A percentile compares a stretch with the other conserved stretches of the same genome.
phyloP scores from a whole-genome alignment of 23 red algal species.

The Chondrus crispus region DNA sequence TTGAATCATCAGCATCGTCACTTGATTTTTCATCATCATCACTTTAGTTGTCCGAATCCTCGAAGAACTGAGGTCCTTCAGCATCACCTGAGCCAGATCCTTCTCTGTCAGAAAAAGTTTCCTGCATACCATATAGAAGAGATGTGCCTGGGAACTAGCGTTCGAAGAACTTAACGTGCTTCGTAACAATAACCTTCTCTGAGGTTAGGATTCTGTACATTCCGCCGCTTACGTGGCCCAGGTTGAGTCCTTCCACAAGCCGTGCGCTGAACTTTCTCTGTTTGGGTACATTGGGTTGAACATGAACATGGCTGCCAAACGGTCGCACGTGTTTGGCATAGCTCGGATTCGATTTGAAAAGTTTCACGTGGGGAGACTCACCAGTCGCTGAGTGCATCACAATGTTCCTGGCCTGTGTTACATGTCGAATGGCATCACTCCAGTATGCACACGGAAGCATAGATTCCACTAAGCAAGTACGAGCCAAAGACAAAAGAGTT shows the following conservation, averaged over 20 bases:
- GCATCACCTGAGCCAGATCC: neutral
- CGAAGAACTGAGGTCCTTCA: neutral
- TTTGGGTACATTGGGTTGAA: neutral
- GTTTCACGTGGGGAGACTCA: neutral
- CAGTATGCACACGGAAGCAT: neutral
- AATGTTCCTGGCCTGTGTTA: neutral
- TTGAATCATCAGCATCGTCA: too few species aligned
- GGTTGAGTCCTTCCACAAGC: neutral
- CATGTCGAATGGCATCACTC: neutral
- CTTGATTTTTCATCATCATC: neutral
- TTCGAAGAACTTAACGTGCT: constrained; percentile 33
- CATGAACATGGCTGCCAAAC: constrained; percentile 35
- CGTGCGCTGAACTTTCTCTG: neutral
- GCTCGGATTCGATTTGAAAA: neutral
- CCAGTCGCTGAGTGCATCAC: neutral
- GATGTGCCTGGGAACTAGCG: neutral
- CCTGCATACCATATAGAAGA: neutral
- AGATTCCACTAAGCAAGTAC: neutral
- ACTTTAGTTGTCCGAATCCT: neutral
- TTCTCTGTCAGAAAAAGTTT: too few species aligned
- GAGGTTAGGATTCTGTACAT: constrained; percentile 11
- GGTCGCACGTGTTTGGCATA: neutral
- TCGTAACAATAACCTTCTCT: neutral
- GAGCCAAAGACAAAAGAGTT: neutral
- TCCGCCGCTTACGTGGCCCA: neutral